phyloP scores from a whole-genome alignment of 116 monocot genomes.

The Trichopus zeylanicus region DNA sequence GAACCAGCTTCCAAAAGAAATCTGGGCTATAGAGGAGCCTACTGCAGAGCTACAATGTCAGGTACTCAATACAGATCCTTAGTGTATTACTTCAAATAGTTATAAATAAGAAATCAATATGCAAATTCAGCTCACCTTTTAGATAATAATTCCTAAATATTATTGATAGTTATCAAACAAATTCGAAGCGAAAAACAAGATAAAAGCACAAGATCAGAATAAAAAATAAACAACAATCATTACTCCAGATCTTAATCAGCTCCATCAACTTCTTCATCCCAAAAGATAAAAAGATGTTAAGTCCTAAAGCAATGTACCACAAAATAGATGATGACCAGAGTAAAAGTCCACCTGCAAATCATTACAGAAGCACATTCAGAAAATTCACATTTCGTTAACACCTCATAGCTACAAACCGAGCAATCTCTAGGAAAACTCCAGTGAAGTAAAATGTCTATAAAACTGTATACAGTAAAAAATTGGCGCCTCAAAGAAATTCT shows the following conservation, averaged over 20 bases:
- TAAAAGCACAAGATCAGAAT: neutral
- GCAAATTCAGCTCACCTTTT: no score
- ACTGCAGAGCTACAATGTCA: no score
- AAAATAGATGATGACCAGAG: slow-evolving; percentile 38
- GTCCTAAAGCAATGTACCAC: slow-evolving; percentile 13
- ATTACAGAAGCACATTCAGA: slow-evolving; percentile 5
- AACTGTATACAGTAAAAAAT: no score
- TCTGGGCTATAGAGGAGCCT: no score
- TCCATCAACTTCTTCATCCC: neutral
- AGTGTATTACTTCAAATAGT: no score
- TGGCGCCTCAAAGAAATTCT: no score
- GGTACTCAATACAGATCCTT: no score
- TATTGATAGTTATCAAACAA: neutral
- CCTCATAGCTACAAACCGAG: neutral
- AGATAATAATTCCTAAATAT: no score
- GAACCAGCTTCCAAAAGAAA: no score
- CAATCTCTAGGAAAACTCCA: neutral
- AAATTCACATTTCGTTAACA: neutral
- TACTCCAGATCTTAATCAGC: neutral
- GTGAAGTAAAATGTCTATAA: no score
- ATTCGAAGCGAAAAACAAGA: neutral
- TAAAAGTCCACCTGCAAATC: slow-evolving; percentile 47
- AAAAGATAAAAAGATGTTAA: neutral
- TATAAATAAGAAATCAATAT: no score
- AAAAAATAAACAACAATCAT: neutral